Percentiles rank a stretch among this genome's conserved stretches.
Evolutionary conservation across 169 alveolate genomes (phyloP).

Genomic region (Eimeria maxima): DNA sequence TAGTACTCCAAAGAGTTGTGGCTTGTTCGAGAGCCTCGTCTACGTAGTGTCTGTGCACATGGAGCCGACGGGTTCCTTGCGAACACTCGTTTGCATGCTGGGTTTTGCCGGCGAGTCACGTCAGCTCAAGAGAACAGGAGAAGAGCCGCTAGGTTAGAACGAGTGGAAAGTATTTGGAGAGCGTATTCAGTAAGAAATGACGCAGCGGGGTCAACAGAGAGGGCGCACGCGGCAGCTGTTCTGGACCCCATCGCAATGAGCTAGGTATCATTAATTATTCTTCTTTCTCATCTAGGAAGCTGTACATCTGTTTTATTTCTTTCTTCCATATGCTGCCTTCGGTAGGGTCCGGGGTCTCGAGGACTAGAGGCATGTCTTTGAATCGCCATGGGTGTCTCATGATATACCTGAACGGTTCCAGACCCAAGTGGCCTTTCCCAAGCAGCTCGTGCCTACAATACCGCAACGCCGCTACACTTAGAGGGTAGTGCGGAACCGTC

Average conservation of each 20-base stretch:
- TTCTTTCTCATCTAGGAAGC: slow-evolving; percentile 82
- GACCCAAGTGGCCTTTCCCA: slow-evolving; percentile 93
- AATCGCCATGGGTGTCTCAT: slow-evolving; percentile 90
- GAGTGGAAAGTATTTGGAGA: not conserved
- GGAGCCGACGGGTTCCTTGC: too few relatives aligned
- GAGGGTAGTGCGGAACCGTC: not conserved
- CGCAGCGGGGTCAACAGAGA: not conserved
- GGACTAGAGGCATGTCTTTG: slow-evolving; percentile 92
- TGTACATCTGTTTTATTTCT: slow-evolving; percentile 90
- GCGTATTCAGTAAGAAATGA: not conserved
- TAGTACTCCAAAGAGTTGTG: too few relatives aligned
- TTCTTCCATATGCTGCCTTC: slow-evolving; percentile 91
- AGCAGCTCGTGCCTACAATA: slow-evolving; percentile 92
- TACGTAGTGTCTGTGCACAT: too few relatives aligned
- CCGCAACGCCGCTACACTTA: not conserved
- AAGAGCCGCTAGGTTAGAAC: too few relatives aligned
- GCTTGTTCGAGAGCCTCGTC: too few relatives aligned
- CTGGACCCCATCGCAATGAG: not conserved
- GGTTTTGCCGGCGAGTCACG: too few relatives aligned
- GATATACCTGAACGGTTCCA: slow-evolving; percentile 92
- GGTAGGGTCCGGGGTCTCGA: slow-evolving; percentile 93
- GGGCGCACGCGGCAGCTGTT: not conserved
- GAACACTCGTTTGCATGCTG: too few relatives aligned
- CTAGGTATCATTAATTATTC: not conserved
- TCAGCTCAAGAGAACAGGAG: too few relatives aligned